Conservation (phyloP, 1,284 basidiomycete species). For the Trichosporon sp. region DNA sequence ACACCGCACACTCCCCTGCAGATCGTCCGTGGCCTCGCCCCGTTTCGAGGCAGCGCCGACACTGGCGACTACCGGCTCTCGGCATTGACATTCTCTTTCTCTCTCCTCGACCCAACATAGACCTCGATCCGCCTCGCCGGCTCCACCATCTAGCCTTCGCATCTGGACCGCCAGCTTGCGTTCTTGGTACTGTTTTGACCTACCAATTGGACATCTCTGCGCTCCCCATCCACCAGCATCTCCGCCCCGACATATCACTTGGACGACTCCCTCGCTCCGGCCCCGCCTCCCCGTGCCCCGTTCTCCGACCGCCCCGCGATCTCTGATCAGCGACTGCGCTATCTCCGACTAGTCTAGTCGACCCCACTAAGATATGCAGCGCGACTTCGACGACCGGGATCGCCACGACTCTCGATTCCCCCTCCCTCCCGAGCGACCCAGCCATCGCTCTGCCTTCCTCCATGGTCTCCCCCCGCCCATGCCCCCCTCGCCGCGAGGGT, state of each 20-base stretch:
- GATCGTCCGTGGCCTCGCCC: background rate
- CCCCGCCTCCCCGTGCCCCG: background rate
- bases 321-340: background rate
- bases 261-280: background rate
- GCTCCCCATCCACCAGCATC: background rate
- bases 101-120: background rate
- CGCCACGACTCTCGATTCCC: constrained; percentile 11
- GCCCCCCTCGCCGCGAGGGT: constrained; percentile 9
- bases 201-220: background rate
- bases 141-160: background rate
- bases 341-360: background rate
- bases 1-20: background rate
- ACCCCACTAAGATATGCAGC: background rate
- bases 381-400: constrained; percentile 12
- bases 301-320: background rate
- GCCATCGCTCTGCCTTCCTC: constrained; percentile 14
- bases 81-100: no score
- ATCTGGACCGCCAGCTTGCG: background rate
- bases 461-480: constrained; percentile 24
- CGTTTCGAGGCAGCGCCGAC: background rate
- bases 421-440: constrained; percentile 6
- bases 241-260: background rate
- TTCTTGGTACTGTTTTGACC: background rate
- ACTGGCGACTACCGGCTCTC: background rate
- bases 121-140: background rate